A percentile compares a stretch with the other conserved stretches of the same genome.
Conservation (phyloP, 2,329 filamentous ascomycete genomes). For the Akanthomyces dipterigenus region DNA sequence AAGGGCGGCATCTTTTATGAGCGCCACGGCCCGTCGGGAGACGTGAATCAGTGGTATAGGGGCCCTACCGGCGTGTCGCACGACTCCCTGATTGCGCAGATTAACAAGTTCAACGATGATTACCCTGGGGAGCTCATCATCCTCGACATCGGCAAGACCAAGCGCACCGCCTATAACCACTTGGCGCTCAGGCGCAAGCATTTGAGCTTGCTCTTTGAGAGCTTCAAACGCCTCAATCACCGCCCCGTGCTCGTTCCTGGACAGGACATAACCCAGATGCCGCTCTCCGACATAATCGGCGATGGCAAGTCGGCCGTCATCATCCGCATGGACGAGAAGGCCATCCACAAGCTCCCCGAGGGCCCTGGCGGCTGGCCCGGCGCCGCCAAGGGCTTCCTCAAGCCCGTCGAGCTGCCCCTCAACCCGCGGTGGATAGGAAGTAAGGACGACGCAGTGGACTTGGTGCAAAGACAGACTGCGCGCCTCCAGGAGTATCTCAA, state of each 20-base stretch:
- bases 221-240: slow-evolving; percentile 19
- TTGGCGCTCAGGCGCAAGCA: slow-evolving; percentile 6
- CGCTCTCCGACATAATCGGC: slow-evolving; percentile 22
- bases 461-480: slow-evolving; percentile 19
- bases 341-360: slow-evolving; percentile 12
- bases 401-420: slow-evolving; percentile 20
- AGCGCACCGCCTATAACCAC: background rate
- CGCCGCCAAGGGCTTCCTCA: slow-evolving; percentile 22
- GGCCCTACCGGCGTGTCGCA: slow-evolving; percentile 22
- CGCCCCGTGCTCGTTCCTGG: slow-evolving; percentile 16
- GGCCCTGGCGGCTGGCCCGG: slow-evolving; percentile 19
- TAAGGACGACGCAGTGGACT: background rate
- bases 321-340: slow-evolving; percentile 21
- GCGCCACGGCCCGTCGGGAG: slow-evolving; percentile 20
- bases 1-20: slow-evolving; percentile 14
- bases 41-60: no score
- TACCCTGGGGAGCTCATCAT: slow-evolving; percentile 29
- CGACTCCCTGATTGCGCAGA: slow-evolving; percentile 21
- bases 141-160: slow-evolving; percentile 20
- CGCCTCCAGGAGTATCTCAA: slow-evolving; percentile 6
- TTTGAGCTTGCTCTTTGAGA: slow-evolving; percentile 14
- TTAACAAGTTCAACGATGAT: slow-evolving; percentile 24
- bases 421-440: slow-evolving; percentile 21
- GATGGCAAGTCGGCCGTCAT: slow-evolving; percentile 21
- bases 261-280: slow-evolving; percentile 21